phyloP scores from a whole-genome alignment of 257 asterid genomes.

The Przewalskia tangutica region DNA sequence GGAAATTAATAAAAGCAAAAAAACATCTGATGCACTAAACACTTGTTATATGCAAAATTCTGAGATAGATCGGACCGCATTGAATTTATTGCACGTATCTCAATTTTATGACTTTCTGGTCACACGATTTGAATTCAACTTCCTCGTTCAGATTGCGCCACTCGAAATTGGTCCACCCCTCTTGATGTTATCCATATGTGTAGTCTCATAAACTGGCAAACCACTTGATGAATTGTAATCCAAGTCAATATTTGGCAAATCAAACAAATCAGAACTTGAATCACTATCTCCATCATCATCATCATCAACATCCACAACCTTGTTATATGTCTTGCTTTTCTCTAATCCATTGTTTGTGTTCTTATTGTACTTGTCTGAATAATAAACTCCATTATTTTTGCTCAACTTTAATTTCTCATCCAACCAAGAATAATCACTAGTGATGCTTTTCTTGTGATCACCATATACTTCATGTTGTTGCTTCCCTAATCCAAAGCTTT shows the following conservation, averaged over 20 bases:
- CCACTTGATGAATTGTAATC: slow-evolving; percentile 33
- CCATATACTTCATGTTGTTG: not conserved
- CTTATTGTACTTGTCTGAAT: not conserved
- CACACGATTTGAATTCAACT: not conserved
- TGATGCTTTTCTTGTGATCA: slow-evolving; percentile 1
- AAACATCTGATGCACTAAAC: not conserved
- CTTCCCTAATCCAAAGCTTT: not conserved
- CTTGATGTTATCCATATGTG: slow-evolving; percentile 29
- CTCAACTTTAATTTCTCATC: not conserved
- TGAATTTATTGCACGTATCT: not conserved
- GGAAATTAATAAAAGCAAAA: not conserved
- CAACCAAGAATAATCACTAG: slow-evolving; percentile 16
- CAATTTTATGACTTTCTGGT: not conserved
- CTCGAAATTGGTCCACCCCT: slow-evolving; percentile 23
- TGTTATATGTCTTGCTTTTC: slow-evolving; percentile 24
- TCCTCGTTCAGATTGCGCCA: slow-evolving; percentile 5
- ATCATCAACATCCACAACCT: not conserved
- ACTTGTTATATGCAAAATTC: not conserved
- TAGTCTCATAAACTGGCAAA: slow-evolving; percentile 43
- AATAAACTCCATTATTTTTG: not conserved
- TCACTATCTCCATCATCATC: slow-evolving; percentile 67
- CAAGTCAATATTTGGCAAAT: slow-evolving; percentile 61
- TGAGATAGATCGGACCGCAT: not conserved
- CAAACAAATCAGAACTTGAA: slow-evolving; percentile 87
- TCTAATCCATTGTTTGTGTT: slow-evolving; percentile 9